phyloP scores from a whole-genome alignment of 164 flowering plant genomes.

The Paratinospora sagittata region DNA sequence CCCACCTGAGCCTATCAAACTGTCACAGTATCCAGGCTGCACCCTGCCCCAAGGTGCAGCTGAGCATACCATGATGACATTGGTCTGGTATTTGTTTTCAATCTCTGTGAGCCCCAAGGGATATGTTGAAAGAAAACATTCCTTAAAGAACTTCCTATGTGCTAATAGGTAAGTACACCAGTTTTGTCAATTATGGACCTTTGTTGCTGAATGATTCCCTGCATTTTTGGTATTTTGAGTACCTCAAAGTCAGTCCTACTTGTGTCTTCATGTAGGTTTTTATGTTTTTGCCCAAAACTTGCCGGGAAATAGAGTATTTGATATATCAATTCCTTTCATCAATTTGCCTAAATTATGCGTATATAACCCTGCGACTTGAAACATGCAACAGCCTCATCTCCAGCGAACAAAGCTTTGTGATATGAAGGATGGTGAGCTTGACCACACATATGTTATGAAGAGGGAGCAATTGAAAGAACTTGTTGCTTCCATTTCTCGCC shows the following conservation, averaged over 20 bases:
- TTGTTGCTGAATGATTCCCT: background rate
- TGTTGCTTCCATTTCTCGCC: slow-evolving; percentile 66
- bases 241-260: background rate
- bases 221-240: background rate
- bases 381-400: slow-evolving; percentile 81
- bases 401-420: slow-evolving; percentile 98
- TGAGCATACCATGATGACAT: too few species aligned
- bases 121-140: too few species aligned
- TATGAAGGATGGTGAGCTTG: slow-evolving; percentile 87
- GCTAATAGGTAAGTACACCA: too few species aligned
- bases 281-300: too few species aligned
- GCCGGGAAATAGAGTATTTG: background rate
- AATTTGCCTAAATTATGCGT: background rate
- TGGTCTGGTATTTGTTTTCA: too few species aligned
- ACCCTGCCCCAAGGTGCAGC: too few species aligned
- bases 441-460: slow-evolving; percentile 64
- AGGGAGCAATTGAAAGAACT: slow-evolving; percentile 76
- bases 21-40: too few species aligned
- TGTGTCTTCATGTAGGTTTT: too few species aligned
- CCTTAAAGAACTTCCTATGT: too few species aligned
- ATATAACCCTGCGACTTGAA: slow-evolving; percentile 5
- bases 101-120: too few species aligned
- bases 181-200: too few species aligned
- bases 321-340: background rate
- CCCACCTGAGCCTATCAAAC: too few species aligned